phyloP scores from a whole-genome alignment of 1,284 basidiomycete genomes.

The Ceratobasidium sp. region DNA sequence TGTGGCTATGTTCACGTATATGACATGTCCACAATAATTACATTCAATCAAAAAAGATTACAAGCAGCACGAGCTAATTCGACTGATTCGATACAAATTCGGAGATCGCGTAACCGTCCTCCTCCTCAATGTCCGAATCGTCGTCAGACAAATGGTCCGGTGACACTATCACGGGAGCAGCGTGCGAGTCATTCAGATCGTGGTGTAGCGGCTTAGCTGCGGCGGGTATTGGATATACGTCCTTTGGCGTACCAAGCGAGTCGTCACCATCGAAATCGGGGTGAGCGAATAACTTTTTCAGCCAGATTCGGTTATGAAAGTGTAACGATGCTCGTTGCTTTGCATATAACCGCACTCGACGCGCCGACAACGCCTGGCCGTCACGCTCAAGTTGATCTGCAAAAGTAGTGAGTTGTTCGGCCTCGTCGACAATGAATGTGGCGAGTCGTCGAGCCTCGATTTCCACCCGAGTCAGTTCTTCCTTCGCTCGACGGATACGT shows the following conservation, averaged over 20 bases:
- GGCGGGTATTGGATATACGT: background rate
- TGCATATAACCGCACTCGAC: background rate
- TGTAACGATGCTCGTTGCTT: background rate
- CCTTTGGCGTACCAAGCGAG: background rate
- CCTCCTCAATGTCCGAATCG: background rate
- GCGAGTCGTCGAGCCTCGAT: slow-evolving; percentile 5
- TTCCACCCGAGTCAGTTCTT: slow-evolving; percentile 5
- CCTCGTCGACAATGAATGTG: slow-evolving; percentile 24
- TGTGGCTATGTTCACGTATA: too few relatives aligned
- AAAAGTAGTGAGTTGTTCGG: slow-evolving; percentile 1
- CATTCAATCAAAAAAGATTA: too few relatives aligned
- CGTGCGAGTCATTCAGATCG: background rate
- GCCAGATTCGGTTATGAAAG: background rate
- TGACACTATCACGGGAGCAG: background rate
- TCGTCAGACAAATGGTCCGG: background rate
- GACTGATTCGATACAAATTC: slow-evolving; percentile 3
- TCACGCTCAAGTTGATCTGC: background rate
- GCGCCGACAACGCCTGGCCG: background rate
- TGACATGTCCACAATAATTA: too few relatives aligned
- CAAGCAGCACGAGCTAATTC: too few relatives aligned
- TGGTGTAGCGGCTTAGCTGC: background rate
- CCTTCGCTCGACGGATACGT: background rate
- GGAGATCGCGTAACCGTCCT: background rate
- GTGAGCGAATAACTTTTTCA: background rate
- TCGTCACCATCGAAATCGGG: background rate